Conservation (phyloP, 1,139 yeast genomes). For the Saccharomyces pastorianus region DNA sequence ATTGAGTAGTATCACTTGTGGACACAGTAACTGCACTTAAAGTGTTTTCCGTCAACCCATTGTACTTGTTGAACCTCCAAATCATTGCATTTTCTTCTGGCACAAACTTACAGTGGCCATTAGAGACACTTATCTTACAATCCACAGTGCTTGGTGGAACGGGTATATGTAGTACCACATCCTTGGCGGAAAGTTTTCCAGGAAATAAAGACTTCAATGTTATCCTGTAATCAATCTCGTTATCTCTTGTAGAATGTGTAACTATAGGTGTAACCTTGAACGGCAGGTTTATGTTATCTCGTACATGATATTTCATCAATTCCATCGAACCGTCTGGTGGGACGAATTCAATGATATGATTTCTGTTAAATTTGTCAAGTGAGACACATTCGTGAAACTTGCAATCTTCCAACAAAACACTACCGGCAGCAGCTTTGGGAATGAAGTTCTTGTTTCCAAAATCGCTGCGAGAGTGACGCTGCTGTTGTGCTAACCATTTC, state of each 20-base stretch:
- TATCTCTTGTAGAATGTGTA: constrained; percentile 39
- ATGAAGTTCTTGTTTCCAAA: constrained; percentile 18
- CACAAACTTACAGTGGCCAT: constrained; percentile 62
- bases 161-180: constrained; percentile 59
- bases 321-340: constrained; percentile 95
- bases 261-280: constrained; percentile 60
- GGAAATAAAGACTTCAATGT: constrained; percentile 58
- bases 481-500: constrained; percentile 25
- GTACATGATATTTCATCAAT: constrained; percentile 66
- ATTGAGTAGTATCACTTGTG: constrained; percentile 18
- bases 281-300: constrained; percentile 59
- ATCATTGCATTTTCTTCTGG: constrained; percentile 56
- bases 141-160: constrained; percentile 57
- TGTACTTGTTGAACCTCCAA: constrained; percentile 66
- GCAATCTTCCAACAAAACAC: constrained; percentile 62
- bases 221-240: constrained; percentile 47
- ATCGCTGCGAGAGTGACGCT: not conserved
- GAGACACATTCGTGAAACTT: constrained; percentile 87
- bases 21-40: constrained; percentile 29
- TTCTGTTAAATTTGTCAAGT: constrained; percentile 57
- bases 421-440: constrained; percentile 39
- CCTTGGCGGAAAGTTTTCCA: constrained; percentile 53
- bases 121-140: constrained; percentile 42
- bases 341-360: constrained; percentile 59
- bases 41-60: constrained; percentile 57